Evolutionary conservation across 2,329 filamentous ascomycete genomes (phyloP).

Genomic region (Arthrobotrys musiformis): DNA sequence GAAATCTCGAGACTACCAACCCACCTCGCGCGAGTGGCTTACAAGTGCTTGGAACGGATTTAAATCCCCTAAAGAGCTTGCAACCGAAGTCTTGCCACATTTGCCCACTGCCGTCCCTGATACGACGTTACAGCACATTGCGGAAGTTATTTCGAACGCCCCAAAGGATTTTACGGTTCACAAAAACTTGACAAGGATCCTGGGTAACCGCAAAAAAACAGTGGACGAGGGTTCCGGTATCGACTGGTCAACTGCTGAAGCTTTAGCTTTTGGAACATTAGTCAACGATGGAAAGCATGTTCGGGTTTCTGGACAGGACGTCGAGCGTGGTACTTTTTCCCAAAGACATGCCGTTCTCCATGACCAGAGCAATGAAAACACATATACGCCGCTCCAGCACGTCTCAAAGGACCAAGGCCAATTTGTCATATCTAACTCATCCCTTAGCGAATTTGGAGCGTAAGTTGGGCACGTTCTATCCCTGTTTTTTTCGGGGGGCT

Average conservation of each 20-base stretch:
- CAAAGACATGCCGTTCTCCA: conserved; percentile 97
- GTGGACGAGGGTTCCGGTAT: conserved; percentile 92
- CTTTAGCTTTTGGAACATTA: conserved; percentile 90
- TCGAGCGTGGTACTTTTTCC: conserved; percentile 99
- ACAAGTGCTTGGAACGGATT: conserved; percentile 99
- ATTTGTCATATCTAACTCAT: conserved; percentile 97
- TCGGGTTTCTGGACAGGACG: conserved; percentile 93
- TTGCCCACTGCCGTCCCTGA: conserved; percentile 82
- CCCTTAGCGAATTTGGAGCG: conserved; percentile 76
- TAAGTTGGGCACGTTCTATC: conserved; percentile 62
- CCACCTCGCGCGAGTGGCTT: conserved; percentile 96
- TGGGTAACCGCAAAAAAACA: conserved; percentile 83
- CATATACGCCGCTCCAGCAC: conserved; percentile 91
- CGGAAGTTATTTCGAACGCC: conserved; percentile 77
- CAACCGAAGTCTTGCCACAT: conserved; percentile 92
- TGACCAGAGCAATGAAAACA: conserved; percentile 93
- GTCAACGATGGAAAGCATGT: conserved; percentile 96
- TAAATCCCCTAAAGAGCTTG: conserved; percentile 98
- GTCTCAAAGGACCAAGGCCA: conserved; percentile 90
- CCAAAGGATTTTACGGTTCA: conserved; percentile 90
- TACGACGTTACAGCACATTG: conserved; percentile 82
- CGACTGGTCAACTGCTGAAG: conserved; percentile 97
- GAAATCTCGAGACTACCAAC: conserved; percentile 96
- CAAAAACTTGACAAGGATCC: conserved; percentile 96
- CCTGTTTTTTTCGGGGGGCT: conserved; percentile 7